phyloP scores from a whole-genome alignment of 2,329 filamentous ascomycete genomes.

The Nemania sp. region DNA sequence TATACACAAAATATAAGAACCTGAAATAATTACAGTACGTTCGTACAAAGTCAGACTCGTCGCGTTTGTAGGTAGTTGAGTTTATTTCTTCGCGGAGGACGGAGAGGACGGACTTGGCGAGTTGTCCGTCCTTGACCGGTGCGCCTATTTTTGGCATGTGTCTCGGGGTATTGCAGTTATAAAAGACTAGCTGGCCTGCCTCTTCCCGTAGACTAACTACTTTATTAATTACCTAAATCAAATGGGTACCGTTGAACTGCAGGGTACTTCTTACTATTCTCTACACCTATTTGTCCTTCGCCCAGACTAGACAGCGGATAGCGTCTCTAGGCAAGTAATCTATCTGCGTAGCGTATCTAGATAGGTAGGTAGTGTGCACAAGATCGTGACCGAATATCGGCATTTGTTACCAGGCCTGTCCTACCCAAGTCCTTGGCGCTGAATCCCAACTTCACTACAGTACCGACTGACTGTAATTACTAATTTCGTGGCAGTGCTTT shows the following conservation, averaged over 20 bases:
- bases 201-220: neutral
- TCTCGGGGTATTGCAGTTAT: constrained; percentile 4
- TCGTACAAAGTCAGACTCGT: neutral
- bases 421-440: neutral
- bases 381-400: neutral
- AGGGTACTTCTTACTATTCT: constrained; percentile 3
- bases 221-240: neutral
- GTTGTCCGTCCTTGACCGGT: constrained; percentile 4
- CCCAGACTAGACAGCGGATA: neutral
- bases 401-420: neutral
- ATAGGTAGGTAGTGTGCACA: neutral
- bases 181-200: neutral
- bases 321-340: neutral
- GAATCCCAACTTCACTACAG: neutral
- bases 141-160: constrained; percentile 5
- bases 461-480: neutral
- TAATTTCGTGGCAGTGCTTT: neutral
- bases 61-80: neutral
- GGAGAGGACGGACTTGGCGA: neutral
- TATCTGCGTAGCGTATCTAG: neutral
- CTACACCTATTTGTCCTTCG: neutral
- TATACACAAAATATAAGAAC: neutral
- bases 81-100: neutral
- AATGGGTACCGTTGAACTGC: neutral
- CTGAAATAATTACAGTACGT: neutral